Evolutionary conservation across 257 asterid genomes (phyloP).

Genomic region (Penstemon newberryi): DNA sequence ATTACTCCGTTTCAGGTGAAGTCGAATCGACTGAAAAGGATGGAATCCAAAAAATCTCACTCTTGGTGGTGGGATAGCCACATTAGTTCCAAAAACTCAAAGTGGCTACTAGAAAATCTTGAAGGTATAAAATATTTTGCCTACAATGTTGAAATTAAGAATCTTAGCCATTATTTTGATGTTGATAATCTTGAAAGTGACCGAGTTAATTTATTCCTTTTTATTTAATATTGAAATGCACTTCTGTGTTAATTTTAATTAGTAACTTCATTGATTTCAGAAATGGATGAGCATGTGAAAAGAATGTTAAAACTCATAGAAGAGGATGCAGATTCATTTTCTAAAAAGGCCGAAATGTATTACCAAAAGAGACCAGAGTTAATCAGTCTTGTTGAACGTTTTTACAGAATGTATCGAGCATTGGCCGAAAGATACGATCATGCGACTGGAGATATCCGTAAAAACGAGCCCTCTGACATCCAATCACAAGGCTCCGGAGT

Average conservation of each 20-base stretch:
- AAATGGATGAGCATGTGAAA: slow-evolving; percentile 67
- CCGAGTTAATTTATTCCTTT: too few species aligned
- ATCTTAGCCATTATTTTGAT: background rate
- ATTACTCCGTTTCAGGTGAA: slow-evolving; percentile 36
- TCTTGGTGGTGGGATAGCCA: slow-evolving; percentile 95
- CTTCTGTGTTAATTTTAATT: too few species aligned
- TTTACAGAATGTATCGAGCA: slow-evolving; percentile 60
- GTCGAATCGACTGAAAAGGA: slow-evolving; percentile 49
- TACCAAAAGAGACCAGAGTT: slow-evolving; percentile 71
- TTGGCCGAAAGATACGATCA: slow-evolving; percentile 69
- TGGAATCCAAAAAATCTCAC: slow-evolving; percentile 55
- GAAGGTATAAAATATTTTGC: slow-evolving; percentile 38
- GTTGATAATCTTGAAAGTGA: slow-evolving; percentile 22
- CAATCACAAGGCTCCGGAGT: slow-evolving; percentile 88
- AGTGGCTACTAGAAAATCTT: slow-evolving; percentile 69
- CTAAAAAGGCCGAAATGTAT: slow-evolving; percentile 74
- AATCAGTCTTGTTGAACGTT: slow-evolving; percentile 64
- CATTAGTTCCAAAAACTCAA: slow-evolving; percentile 67
- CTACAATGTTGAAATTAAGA: background rate
- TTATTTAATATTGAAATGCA: too few species aligned
- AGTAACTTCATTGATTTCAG: slow-evolving; percentile 41
- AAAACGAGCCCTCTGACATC: slow-evolving; percentile 69
- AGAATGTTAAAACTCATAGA: slow-evolving; percentile 72
- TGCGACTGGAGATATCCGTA: slow-evolving; percentile 62
- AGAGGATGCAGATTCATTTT: slow-evolving; percentile 78